Evolutionary conservation across 495 filamentous ascomycete genomes (phyloP), one percentile per base, ranked within the genome.

Genomic region (Hypoxylon trugodes): DNA sequence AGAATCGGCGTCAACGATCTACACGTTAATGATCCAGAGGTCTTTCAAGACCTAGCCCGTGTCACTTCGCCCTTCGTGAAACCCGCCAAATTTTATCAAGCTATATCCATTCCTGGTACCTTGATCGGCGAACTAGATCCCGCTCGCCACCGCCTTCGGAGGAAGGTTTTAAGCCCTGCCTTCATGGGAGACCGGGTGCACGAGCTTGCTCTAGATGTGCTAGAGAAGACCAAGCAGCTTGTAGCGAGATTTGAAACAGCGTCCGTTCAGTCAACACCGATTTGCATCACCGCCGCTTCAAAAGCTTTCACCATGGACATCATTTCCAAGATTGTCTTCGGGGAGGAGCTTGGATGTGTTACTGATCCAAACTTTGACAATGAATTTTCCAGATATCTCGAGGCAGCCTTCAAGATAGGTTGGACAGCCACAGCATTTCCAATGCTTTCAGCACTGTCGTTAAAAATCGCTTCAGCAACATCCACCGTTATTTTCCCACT

Each of bases 281-380:
- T 47, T 26, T 47, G 43, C 13, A 26, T 47, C 43, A 47, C 43
- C 22, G 15, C 43, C 13, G 43, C 43, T 24, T 22, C 43, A 16
- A 47, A 47, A 6, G 43, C 43, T n/a, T 47, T 47, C 18, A 47
- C 43, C 9, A 47, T 47, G 43, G 43, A 47, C 13, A 47, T 47
- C 24, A 47, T 47, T 25, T 26, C 43, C 24, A 47, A 47, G 43
- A 47, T 47, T 7, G 8, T 47, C 21, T 24, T 47, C 24, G 43
- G 43, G 1, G 22, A 47, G 4, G 43, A 47, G 8, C 2, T 47
- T 5, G 43, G 43, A 5, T 47, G 43, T 8, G 43, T 47, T 18
- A 47, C 43, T 21, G 43, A 47, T 6, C 43, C 43, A 0, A 47
- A 47, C 24, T 47, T 47, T 47, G 22, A 25, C 43, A 47, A 47